Evolutionary conservation across 805 yeast genomes (phyloP).

Genomic region (Pichia californica): DNA sequence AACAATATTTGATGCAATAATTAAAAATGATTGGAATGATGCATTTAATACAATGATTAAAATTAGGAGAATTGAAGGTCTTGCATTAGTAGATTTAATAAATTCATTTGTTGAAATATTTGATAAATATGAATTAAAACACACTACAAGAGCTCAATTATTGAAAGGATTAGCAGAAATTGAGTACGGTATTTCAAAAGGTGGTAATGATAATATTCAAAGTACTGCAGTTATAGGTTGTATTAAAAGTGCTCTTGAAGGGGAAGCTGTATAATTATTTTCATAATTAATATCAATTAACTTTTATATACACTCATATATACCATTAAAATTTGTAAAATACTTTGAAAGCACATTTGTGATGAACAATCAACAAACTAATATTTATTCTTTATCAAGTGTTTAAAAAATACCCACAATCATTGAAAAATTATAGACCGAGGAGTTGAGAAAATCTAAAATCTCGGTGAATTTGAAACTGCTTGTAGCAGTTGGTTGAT

Average conservation of each 20-base stretch:
- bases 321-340: too few relatives aligned
- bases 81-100: constrained; percentile 83
- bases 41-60: constrained; percentile 60
- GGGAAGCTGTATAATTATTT: constrained; percentile 23
- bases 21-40: constrained; percentile 85
- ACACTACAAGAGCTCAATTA: constrained; percentile 54
- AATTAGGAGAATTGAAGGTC: constrained; percentile 66
- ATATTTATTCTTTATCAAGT: too few relatives aligned
- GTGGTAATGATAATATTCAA: constrained; percentile 88
- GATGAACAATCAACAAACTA: too few relatives aligned
- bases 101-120: constrained; percentile 69
- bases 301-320: not conserved
- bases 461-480: too few relatives aligned
- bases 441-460: too few relatives aligned
- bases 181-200: constrained; percentile 86
- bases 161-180: constrained; percentile 74
- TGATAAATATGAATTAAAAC: constrained; percentile 58
- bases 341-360: too few relatives aligned
- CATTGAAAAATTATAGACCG: too few relatives aligned
- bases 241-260: constrained; percentile 60
- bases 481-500: too few relatives aligned
- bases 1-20: constrained; percentile 63
- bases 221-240: constrained; percentile 86
- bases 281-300: not conserved
- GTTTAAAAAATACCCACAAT: too few relatives aligned